These are phyloP conservation scores for Scenedesmus sp. DNA, from an alignment of 163 green algal genomes.

Conservation along the genomic window DNA sequence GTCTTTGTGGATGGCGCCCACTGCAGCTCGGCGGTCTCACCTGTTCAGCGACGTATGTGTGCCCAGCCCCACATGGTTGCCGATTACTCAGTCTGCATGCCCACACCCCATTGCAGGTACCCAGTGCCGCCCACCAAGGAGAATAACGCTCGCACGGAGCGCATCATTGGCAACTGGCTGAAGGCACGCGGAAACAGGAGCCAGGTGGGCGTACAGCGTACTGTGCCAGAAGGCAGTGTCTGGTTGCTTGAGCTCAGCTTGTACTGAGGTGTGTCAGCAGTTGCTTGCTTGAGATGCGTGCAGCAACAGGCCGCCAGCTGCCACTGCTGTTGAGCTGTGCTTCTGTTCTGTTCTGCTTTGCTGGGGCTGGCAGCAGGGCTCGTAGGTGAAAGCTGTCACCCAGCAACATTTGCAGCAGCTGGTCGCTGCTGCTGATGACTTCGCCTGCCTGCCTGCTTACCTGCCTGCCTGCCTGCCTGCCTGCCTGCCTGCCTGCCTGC, in stretches of 20 bases:
- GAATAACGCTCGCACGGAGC: slow-evolving; percentile 76
- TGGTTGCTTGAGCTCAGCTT: not conserved
- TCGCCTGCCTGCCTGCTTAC: not conserved
- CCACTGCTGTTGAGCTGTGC: too few species aligned
- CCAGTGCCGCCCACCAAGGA: slow-evolving; percentile 78
- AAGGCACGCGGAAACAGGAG: slow-evolving; percentile 65
- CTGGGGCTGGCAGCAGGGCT: slow-evolving; percentile 78
- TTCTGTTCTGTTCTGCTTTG: too few species aligned
- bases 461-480: not conserved
- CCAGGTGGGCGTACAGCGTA: slow-evolving; percentile 57
- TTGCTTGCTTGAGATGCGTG: too few species aligned
- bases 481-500: not conserved
- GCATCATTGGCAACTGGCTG: slow-evolving; percentile 85
- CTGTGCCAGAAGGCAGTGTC: not conserved
- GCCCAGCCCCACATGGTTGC: too few species aligned
- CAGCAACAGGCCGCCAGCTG: too few species aligned
- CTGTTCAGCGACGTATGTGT: too few species aligned
- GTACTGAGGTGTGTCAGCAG: too few species aligned
- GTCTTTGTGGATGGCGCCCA: too few species aligned
- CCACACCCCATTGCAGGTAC: slow-evolving; percentile 62
- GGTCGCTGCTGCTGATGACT: not conserved
- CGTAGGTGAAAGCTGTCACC: too few species aligned
- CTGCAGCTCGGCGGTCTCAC: too few species aligned
- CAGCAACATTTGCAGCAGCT: too few species aligned
- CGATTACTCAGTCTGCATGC: slow-evolving; percentile 1